Percentiles rank a stretch among this genome's conserved stretches.
Conservation (phyloP, 2,329 filamentous ascomycete genomes). For the Claviceps cyperi region DNA sequence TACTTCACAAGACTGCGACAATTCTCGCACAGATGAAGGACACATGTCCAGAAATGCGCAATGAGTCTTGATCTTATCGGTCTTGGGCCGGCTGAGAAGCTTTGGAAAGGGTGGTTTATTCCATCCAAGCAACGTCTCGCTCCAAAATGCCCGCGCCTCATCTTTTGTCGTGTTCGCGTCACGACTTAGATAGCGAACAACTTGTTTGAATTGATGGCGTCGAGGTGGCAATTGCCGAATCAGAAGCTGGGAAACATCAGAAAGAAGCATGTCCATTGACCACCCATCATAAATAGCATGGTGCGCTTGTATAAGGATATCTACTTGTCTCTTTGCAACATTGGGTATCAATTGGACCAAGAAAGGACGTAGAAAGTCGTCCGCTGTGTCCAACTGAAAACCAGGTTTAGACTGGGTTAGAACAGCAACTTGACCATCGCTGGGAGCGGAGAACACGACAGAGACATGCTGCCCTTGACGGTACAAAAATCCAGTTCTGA, state of each 20-base stretch:
- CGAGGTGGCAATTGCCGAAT: conserved; percentile 24
- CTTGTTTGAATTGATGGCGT: conserved; percentile 44
- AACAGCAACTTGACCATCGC: conserved; percentile 27
- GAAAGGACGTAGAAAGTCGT: conserved; percentile 41
- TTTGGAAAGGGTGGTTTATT: conserved; percentile 42
- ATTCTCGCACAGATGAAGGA: conserved; percentile 12
- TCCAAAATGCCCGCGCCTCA: conserved; percentile 51
- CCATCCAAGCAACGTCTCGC: conserved; percentile 44
- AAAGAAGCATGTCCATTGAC: conserved; percentile 63
- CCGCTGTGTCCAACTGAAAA: conserved; percentile 24
- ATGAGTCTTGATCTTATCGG: conserved; percentile 6
- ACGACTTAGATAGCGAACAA: conserved; percentile 36
- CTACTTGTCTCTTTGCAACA: conserved; percentile 10
- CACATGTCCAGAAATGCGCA: conserved; percentile 8
- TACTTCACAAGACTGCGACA: conserved; percentile 28
- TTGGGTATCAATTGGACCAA: conserved; percentile 36
- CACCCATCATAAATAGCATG: conserved; percentile 89
- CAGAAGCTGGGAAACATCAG: conserved; percentile 40
- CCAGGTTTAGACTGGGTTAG: conserved; percentile 20
- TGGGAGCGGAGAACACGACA: conserved; percentile 42
- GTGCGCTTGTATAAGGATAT: conserved; percentile 47
- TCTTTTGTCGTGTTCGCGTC: conserved; percentile 17
- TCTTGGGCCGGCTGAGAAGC: conserved; percentile 11
- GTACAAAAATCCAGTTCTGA: conserved; percentile 61
- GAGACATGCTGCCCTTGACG: conserved; percentile 22